These are phyloP conservation scores for Fusarium brachygibbosum DNA, from an alignment of 2,329 filamentous ascomycete genomes.

Conservation along the genomic window DNA sequence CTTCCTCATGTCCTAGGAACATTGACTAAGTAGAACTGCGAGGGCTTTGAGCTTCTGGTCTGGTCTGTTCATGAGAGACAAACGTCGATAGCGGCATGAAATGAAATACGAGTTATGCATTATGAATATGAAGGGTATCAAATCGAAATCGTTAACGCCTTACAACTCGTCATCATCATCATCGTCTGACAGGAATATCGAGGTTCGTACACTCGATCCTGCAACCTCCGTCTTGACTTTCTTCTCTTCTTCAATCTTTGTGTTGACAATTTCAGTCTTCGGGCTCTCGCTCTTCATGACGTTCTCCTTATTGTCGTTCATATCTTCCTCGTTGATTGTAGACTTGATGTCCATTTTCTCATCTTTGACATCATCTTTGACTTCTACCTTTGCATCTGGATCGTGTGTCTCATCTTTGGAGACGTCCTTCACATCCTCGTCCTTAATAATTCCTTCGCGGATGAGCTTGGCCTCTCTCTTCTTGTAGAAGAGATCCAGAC, in stretches of 20 bases:
- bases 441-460: slow-evolving; percentile 46
- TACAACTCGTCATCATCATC: slow-evolving; percentile 58
- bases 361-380: slow-evolving; percentile 33
- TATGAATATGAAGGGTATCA: slow-evolving; percentile 45
- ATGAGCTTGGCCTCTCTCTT: slow-evolving; percentile 69
- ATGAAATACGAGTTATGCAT: slow-evolving; percentile 17
- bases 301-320: slow-evolving; percentile 25
- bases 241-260: slow-evolving; percentile 26
- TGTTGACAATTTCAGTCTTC: slow-evolving; percentile 19
- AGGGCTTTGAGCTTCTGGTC: not conserved
- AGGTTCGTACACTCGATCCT: slow-evolving; percentile 48
- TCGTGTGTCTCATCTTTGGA: slow-evolving; percentile 26
- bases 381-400: slow-evolving; percentile 19
- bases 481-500: slow-evolving; percentile 84
- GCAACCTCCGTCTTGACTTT: slow-evolving; percentile 38
- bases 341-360: slow-evolving; percentile 30
- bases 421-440: slow-evolving; percentile 47
- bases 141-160: slow-evolving; percentile 32
- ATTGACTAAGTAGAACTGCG: slow-evolving; percentile 61
- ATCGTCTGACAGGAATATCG: slow-evolving; percentile 57
- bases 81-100: not conserved
- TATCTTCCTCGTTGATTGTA: slow-evolving; percentile 20
- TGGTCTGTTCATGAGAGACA: not conserved
- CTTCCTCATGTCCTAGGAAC: slow-evolving; percentile 67
- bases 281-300: slow-evolving; percentile 3